A percentile compares a stretch with the other conserved stretches of the same genome.
phyloP scores from a whole-genome alignment of 495 filamentous ascomycete genomes.

The Acidomyces sp. region DNA sequence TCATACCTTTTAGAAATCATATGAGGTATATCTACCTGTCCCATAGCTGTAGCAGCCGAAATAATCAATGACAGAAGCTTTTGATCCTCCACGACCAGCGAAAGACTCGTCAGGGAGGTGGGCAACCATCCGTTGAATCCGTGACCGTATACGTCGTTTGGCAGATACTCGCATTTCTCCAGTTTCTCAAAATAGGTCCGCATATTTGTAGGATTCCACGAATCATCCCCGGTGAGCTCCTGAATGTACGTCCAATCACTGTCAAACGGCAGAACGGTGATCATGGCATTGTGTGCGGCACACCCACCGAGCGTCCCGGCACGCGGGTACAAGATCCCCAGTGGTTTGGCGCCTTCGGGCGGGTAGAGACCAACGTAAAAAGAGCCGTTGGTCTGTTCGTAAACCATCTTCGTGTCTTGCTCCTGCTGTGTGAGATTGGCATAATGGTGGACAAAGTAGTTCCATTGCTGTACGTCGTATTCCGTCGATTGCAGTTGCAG shows the following conservation, averaged over 20 bases:
- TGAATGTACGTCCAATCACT: constrained; percentile 36
- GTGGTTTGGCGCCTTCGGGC: neutral
- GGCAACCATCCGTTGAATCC: neutral
- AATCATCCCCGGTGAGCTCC: constrained; percentile 35
- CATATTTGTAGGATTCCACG: constrained; percentile 37
- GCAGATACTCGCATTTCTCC: neutral
- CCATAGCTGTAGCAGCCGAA: no score
- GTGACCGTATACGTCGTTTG: neutral
- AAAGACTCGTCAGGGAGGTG: neutral
- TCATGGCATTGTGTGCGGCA: constrained; percentile 1
- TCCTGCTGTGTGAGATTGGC: neutral
- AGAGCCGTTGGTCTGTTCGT: constrained; percentile 33
- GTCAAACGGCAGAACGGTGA: constrained; percentile 32
- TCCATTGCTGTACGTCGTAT: no score
- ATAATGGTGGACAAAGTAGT: constrained; percentile 10
- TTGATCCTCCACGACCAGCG: no score
- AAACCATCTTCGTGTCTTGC: constrained; percentile 2
- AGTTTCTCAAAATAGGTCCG: constrained; percentile 31
- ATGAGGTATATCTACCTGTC: no score
- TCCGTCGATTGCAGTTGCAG: no score
- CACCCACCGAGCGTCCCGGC: neutral
- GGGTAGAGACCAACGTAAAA: neutral
- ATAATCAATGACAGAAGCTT: no score
- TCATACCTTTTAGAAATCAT: no score
- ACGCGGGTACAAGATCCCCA: constrained; percentile 16